Evolutionary conservation across 805 yeast genomes (phyloP).

Genomic region (Candida patagonica): DNA sequence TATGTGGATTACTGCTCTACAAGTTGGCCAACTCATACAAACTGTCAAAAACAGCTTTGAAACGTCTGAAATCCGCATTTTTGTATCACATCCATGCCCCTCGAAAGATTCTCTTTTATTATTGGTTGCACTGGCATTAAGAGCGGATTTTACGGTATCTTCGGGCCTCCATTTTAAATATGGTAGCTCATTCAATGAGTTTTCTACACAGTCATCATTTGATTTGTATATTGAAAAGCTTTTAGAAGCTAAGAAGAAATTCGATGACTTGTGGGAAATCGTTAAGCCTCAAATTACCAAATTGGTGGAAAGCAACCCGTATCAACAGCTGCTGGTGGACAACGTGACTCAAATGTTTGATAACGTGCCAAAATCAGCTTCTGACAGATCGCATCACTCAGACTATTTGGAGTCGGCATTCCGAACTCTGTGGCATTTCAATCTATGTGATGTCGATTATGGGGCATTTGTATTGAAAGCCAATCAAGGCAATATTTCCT

Average conservation of each 20-base stretch:
- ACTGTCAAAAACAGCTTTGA: conserved; percentile 35
- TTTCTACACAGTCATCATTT: conserved; percentile 50
- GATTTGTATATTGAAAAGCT: conserved; percentile 58
- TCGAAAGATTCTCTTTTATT: conserved; percentile 60
- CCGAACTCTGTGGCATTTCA: conserved; percentile 71
- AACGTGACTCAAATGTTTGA: conserved; percentile 55
- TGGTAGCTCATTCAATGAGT: conserved; percentile 60
- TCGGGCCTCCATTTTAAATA: conserved; percentile 64
- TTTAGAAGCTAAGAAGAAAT: conserved; percentile 48
- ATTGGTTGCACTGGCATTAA: conserved; percentile 54
- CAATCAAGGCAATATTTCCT: conserved; percentile 39
- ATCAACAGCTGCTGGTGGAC: conserved; percentile 39
- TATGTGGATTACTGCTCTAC: conserved; percentile 64
- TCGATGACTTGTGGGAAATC: conserved; percentile 55
- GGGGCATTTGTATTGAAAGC: conserved; percentile 41
- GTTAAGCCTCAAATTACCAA: conserved; percentile 43
- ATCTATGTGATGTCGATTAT: conserved; percentile 50
- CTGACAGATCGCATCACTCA: conserved; percentile 34
- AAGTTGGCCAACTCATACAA: conserved; percentile 55
- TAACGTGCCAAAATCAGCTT: conserved; percentile 27
- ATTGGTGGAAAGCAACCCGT: conserved; percentile 34
- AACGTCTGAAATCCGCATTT: conserved; percentile 44
- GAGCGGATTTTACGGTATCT: conserved; percentile 66
- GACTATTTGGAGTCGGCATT: conserved; percentile 56
- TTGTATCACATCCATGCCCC: conserved; percentile 63